phyloP scores from a whole-genome alignment of 495 filamentous ascomycete genomes.

The Xylaria nigripes region DNA sequence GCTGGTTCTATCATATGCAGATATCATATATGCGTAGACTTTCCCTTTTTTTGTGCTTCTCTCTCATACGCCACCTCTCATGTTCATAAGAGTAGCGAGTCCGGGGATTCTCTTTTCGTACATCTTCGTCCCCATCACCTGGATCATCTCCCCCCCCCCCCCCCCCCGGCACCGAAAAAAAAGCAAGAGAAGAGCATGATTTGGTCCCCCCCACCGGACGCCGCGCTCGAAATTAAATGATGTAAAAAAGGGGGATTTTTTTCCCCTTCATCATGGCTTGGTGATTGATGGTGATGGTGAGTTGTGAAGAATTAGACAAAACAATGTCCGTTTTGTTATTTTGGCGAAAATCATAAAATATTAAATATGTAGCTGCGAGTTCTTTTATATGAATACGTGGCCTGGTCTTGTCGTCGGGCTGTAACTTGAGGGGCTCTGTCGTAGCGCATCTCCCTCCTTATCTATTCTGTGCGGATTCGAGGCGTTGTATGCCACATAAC shows the following conservation, averaged over 20 bases:
- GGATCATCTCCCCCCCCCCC: no score
- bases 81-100: no score
- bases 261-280: background rate
- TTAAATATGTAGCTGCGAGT: background rate
- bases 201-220: conserved; percentile 1
- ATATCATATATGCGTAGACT: no score
- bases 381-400: conserved; percentile 22
- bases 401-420: conserved; percentile 14
- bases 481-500: conserved; percentile 21
- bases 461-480: conserved; percentile 44
- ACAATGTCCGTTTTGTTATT: background rate
- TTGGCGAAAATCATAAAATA: no score
- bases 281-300: background rate
- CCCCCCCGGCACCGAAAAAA: background rate
- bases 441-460: conserved; percentile 29
- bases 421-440: conserved; percentile 18
- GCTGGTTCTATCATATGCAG: no score
- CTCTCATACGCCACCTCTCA: no score
- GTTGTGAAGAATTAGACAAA: background rate
- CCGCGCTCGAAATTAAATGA: conserved; percentile 4
- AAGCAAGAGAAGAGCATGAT: background rate
- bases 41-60: no score
- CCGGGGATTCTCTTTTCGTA: no score
- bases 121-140: no score
- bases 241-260: background rate